Percentiles rank a stretch among this genome's conserved stretches.
Conservation (phyloP, 2,329 filamentous ascomycete species). For the Tolypocladium inflatum region DNA sequence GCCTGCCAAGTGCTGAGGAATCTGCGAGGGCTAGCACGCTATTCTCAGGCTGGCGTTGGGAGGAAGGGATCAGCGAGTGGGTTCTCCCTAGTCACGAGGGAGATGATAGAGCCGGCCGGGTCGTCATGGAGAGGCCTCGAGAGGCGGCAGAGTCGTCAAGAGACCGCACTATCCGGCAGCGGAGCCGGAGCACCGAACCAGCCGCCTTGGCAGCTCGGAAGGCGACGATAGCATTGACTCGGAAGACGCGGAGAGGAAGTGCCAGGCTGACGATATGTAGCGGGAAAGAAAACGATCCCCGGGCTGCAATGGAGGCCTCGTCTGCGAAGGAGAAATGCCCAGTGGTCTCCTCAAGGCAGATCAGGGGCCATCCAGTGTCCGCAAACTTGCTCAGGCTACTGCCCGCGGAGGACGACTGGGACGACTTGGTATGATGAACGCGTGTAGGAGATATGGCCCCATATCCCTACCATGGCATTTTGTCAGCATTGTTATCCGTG, state of each 20-base stretch:
- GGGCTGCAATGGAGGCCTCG: background rate
- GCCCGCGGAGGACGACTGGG: slow-evolving; percentile 8
- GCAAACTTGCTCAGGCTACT: background rate
- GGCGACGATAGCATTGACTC: background rate
- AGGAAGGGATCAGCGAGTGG: slow-evolving; percentile 32
- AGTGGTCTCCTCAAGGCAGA: background rate
- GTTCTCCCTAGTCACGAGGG: slow-evolving; percentile 13
- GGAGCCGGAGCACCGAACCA: background rate
- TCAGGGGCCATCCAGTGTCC: background rate
- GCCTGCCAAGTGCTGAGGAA: slow-evolving; percentile 15
- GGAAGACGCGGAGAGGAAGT: background rate
- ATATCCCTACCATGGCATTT: background rate
- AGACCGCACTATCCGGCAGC: background rate
- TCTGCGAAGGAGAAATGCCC: background rate
- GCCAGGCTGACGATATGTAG: background rate
- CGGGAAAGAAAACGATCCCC: background rate
- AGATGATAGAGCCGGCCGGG: background rate
- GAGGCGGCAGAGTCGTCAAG: background rate
- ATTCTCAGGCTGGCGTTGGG: slow-evolving; percentile 29
- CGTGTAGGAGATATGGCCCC: background rate
- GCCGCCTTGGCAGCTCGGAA: background rate
- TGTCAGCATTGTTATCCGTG: too few relatives aligned
- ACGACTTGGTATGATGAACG: slow-evolving; percentile 8
- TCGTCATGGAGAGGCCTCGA: background rate
- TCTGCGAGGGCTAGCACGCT: slow-evolving; percentile 9